phyloP scores from a whole-genome alignment of 352 stramenopile species.

The Globisporangium sylvaticum region DNA sequence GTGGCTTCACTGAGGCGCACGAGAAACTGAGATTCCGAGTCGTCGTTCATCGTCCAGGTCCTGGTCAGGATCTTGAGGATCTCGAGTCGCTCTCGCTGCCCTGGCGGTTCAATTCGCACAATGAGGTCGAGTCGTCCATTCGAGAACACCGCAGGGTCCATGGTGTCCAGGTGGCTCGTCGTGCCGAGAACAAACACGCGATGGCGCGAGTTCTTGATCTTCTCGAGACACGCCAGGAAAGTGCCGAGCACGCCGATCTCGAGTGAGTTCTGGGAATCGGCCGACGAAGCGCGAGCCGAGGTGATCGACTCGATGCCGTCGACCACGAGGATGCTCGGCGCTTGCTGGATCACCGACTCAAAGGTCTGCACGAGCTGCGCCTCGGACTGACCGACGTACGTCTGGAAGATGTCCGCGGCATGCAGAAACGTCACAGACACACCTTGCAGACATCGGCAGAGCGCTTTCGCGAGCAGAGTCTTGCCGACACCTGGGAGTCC shows the following conservation, averaged over 20 bases:
- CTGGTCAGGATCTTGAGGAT: slow-evolving; percentile 90
- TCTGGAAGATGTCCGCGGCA: slow-evolving; percentile 94
- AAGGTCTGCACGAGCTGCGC: slow-evolving; percentile 60
- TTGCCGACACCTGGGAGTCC: slow-evolving; percentile 76
- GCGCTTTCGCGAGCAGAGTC: slow-evolving; percentile 42
- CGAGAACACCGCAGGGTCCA: slow-evolving; percentile 92
- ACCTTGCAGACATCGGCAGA: slow-evolving; percentile 30
- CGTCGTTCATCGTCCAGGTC: slow-evolving; percentile 60
- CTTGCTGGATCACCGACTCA: slow-evolving; percentile 37
- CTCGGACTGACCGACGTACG: slow-evolving; percentile 90
- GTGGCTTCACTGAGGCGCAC: slow-evolving; percentile 92
- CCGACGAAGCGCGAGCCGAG: slow-evolving; percentile 45
- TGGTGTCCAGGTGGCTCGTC: slow-evolving; percentile 69
- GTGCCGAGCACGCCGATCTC: slow-evolving; percentile 79
- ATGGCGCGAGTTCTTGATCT: slow-evolving; percentile 33
- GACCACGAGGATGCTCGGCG: slow-evolving; percentile 71
- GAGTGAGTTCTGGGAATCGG: slow-evolving; percentile 56
- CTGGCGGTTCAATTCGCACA: slow-evolving; percentile 93
- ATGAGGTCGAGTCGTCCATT: slow-evolving; percentile 96
- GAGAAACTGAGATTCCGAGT: slow-evolving; percentile 64
- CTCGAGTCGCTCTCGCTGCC: slow-evolving; percentile 86
- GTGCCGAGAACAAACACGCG: slow-evolving; percentile 70
- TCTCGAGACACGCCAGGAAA: slow-evolving; percentile 85
- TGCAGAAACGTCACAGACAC: slow-evolving; percentile 51
- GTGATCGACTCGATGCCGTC: slow-evolving; percentile 92